Evolutionary conservation across 495 filamentous ascomycete genomes (phyloP), one percentile per base, ranked within the genome.

Genomic region (Aspergillus baeticus): DNA sequence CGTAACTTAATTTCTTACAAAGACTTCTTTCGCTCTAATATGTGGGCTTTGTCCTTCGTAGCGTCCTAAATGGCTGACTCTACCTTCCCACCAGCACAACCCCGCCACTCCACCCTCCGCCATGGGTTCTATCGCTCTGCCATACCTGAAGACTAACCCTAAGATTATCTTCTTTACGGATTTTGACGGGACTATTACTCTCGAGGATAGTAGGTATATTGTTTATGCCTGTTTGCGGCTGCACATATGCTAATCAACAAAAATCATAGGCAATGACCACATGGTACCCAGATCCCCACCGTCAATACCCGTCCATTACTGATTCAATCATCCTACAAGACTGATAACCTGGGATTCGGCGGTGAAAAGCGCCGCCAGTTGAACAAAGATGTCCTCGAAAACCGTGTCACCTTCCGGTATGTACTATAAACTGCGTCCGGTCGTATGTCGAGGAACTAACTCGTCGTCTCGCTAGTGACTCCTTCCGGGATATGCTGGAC

Each of bases 151-250:
- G 60, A 87, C 83, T 14, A 81, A 82, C 61, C 88, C 88, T 31
- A 88, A 90, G 69, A 85, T 87, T 77, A 94, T 98, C 72, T 96
- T 98, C 79, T 98, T 97, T 77, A 93, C 92, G 37, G 93, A 98
- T 71, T 98, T 98, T 60, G 93, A 98, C 66, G 93, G 93, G 50
- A 97, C 94, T 31, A 94, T 98, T 63, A 97, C 92, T 29, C 76
- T 89, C 54, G 81, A 88, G 61, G 91, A 96, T 74, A 93, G 85
- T 85, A 62, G 69, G 83, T 76, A 29, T 34, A 29, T 31, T 17
- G 6, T 10, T 34, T 21, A 20, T 2, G 17, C 15, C 0, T 6
- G 21, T 26, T 29, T 18, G 23, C 3, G 6, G 11, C 33, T 17
- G 31, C 42, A 38, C 20, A 33, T 10, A n/a, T 10, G 65, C 64